These are phyloP conservation scores for Aureobasidium sp. DNA, from an alignment of 2,329 filamentous ascomycete species.

Conservation along the genomic window DNA sequence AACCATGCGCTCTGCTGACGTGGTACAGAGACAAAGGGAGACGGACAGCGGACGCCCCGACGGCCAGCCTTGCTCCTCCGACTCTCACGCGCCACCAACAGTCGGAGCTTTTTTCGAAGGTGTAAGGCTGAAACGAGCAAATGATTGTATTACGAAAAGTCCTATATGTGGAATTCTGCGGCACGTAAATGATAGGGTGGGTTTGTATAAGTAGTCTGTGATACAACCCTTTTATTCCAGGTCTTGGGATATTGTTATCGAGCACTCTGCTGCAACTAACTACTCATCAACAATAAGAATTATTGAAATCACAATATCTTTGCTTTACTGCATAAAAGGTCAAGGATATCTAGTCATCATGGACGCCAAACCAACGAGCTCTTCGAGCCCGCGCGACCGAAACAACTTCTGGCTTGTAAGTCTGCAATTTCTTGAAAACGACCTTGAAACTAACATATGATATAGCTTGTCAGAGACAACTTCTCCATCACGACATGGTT, in stretches of 20 bases:
- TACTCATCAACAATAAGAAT: neutral
- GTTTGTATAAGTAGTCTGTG: neutral
- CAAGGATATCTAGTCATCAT: neutral
- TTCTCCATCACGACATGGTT: slow-evolving; percentile 35
- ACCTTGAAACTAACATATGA: neutral
- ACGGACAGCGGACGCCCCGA: neutral
- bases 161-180: neutral
- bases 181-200: neutral
- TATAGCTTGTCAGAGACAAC: slow-evolving; percentile 28
- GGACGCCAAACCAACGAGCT: neutral
- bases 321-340: neutral
- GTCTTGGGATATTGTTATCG: neutral
- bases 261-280: neutral
- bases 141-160: neutral
- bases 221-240: neutral
- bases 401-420: neutral
- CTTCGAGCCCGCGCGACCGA: neutral
- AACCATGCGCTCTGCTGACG: neutral
- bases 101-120: neutral
- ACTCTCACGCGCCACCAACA: neutral
- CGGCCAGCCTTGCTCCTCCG: neutral
- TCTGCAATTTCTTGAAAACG: neutral
- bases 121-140: slow-evolving; percentile 1
- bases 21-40: neutral
- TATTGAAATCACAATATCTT: neutral